Percentiles rank a stretch among this genome's conserved stretches.
phyloP scores from a whole-genome alignment of 2,329 filamentous ascomycete species.

The Waltergamsia citrina region DNA sequence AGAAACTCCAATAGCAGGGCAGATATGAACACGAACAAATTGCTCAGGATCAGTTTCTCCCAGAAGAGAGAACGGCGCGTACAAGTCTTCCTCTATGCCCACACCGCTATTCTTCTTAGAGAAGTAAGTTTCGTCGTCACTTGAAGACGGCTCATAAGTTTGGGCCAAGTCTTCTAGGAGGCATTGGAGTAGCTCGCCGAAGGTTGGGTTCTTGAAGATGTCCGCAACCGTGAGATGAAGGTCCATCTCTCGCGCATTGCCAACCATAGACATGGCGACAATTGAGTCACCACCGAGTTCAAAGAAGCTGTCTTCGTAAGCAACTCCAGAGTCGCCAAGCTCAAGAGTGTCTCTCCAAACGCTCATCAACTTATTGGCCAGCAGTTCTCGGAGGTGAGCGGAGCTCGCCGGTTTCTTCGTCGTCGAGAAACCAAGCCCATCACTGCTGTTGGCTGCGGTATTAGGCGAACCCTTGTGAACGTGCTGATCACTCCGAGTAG shows the following conservation, averaged over 20 bases:
- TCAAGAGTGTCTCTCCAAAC: slow-evolving; percentile 5
- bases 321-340: slow-evolving; percentile 4
- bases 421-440: not conserved
- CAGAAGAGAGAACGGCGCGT: slow-evolving; percentile 4
- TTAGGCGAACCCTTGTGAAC: slow-evolving; percentile 1
- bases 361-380: slow-evolving; percentile 7
- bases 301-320: too few species aligned
- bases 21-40: slow-evolving; percentile 6
- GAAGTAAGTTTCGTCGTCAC: slow-evolving; percentile 4
- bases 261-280: too few species aligned
- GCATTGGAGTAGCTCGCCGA: too few species aligned
- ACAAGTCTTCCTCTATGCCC: not conserved
- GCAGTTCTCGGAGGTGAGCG: slow-evolving; percentile 1
- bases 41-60: slow-evolving; percentile 2
- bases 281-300: too few species aligned
- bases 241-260: too few species aligned
- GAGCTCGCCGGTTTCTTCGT: slow-evolving; percentile 1
- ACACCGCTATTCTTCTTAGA: slow-evolving; percentile 4
- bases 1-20: slow-evolving; percentile 9
- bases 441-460: not conserved
- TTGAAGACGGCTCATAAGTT: slow-evolving; percentile 3
- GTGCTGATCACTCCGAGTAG: not conserved
- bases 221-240: too few species aligned
- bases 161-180: too few species aligned
- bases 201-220: too few species aligned